A percentile compares a stretch with the other conserved stretches of the same genome.
Evolutionary conservation across 352 stramenopile species (phyloP).

Genomic region (Pythium rishiriense): DNA sequence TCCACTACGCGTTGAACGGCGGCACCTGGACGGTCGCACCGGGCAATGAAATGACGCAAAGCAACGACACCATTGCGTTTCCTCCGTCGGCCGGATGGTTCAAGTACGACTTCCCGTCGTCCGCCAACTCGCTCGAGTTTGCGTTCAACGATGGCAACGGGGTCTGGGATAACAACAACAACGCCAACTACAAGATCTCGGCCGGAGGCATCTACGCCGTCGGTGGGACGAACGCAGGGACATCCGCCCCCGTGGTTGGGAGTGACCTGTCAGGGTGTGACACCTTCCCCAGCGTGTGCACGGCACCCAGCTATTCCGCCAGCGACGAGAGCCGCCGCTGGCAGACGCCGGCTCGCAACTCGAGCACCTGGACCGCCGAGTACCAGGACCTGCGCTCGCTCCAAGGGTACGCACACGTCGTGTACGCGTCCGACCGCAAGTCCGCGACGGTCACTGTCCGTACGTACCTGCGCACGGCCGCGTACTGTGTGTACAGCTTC

Average conservation of each 20-base stretch:
- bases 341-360: conserved; percentile 49
- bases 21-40: conserved; percentile 36
- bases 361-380: conserved; percentile 27
- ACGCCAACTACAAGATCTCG: conserved; percentile 42
- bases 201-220: conserved; percentile 25
- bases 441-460: conserved; percentile 45
- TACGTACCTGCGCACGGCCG: conserved; percentile 27
- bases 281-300: conserved; percentile 1
- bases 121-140: conserved; percentile 35
- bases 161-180: conserved; percentile 44
- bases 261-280: not conserved
- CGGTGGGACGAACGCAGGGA: not conserved
- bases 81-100: conserved; percentile 37
- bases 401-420: conserved; percentile 41
- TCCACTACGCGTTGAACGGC: conserved; percentile 35
- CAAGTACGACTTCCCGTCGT: conserved; percentile 28
- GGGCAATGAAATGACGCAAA: conserved; percentile 31
- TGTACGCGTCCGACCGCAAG: conserved; percentile 35
- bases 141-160: conserved; percentile 49
- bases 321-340: conserved; percentile 36
- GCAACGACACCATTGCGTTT: conserved; percentile 23
- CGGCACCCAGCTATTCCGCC: not conserved
- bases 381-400: conserved; percentile 48
- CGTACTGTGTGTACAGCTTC: conserved; percentile 40
- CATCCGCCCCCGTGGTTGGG: not conserved